Percentiles rank a stretch among this genome's conserved stretches.
Evolutionary conservation across 805 yeast species (phyloP).

Genomic region (Metschnikowia picachoensis): DNA sequence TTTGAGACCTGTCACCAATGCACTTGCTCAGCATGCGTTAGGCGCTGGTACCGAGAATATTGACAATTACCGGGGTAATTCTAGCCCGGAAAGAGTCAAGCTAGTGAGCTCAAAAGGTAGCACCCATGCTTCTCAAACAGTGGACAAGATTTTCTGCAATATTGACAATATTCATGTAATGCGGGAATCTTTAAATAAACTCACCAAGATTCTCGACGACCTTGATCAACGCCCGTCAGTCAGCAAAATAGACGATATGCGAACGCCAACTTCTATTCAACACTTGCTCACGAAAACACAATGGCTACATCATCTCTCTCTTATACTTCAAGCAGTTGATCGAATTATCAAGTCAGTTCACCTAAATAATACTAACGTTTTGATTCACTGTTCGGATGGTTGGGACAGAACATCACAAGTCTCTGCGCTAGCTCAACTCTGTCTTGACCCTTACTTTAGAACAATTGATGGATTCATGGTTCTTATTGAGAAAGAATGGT

Average conservation of each 20-base stretch:
- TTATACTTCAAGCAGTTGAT: constrained; percentile 71
- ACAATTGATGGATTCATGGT: constrained; percentile 85
- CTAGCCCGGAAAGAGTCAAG: constrained; percentile 10
- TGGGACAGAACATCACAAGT: constrained; percentile 97
- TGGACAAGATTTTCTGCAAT: constrained; percentile 75
- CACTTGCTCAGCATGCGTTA: constrained; percentile 91
- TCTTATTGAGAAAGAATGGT: constrained; percentile 91
- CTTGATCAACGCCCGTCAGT: constrained; percentile 54
- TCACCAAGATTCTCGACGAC: constrained; percentile 61
- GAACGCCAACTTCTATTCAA: constrained; percentile 28
- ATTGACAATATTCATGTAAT: constrained; percentile 95
- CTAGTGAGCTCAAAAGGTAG: not conserved
- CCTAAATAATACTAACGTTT: constrained; percentile 73
- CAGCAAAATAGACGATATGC: constrained; percentile 10
- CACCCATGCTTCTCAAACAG: constrained; percentile 25
- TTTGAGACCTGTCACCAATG: constrained; percentile 89
- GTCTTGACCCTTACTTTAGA: constrained; percentile 86
- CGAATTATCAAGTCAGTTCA: constrained; percentile 78
- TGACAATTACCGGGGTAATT: constrained; percentile 65
- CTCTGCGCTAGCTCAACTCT: constrained; percentile 75
- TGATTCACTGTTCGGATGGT: constrained; percentile 96
- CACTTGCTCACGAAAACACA: constrained; percentile 59
- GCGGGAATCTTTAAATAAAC: constrained; percentile 72
- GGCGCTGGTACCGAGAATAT: constrained; percentile 98
- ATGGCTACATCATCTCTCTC: constrained; percentile 74